A percentile compares a stretch with the other conserved stretches of the same genome.
Evolutionary conservation across 2,329 filamentous ascomycete species (phyloP).

Genomic region (Aureobasidium namibiae): DNA sequence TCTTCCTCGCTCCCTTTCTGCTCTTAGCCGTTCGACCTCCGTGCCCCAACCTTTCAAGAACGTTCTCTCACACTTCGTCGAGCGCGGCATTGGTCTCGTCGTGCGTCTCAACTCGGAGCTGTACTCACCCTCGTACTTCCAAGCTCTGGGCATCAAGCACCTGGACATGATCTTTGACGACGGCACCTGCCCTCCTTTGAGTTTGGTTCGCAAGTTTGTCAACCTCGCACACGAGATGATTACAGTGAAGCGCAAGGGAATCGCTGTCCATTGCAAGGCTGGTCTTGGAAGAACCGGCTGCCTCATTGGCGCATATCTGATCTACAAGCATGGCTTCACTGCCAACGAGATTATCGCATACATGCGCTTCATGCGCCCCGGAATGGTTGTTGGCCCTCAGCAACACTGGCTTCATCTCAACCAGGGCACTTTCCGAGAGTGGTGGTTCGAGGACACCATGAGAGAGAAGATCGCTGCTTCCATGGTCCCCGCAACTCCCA

Average conservation of each 20-base stretch:
- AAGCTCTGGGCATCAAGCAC: conserved; percentile 87
- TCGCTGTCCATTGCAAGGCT: conserved; percentile 97
- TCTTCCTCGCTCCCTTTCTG: conserved; percentile 67
- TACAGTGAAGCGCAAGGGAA: conserved; percentile 78
- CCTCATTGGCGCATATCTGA: conserved; percentile 92
- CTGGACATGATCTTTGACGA: conserved; percentile 99
- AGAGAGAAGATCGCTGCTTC: conserved; percentile 69
- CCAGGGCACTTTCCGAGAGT: conserved; percentile 94
- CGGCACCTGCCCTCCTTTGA: conserved; percentile 84
- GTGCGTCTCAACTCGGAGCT: conserved; percentile 92
- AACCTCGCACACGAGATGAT: conserved; percentile 92
- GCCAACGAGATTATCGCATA: conserved; percentile 95
- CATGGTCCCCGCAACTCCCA: conserved; percentile 48
- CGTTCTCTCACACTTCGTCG: conserved; percentile 79
- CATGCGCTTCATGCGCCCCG: conserved; percentile 96
- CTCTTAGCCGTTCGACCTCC: conserved; percentile 56
- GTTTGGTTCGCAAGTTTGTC: conserved; percentile 89
- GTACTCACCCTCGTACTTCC: conserved; percentile 96
- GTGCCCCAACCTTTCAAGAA: conserved; percentile 91
- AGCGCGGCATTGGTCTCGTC: conserved; percentile 83
- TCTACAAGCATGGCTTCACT: conserved; percentile 94
- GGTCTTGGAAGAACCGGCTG: conserved; percentile 92
- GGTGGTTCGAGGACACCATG: conserved; percentile 76
- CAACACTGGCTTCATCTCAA: conserved; percentile 99
- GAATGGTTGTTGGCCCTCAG: conserved; percentile 97